Evolutionary conservation across 257 asterid species (phyloP).

Genomic region (Solanum chilense): DNA sequence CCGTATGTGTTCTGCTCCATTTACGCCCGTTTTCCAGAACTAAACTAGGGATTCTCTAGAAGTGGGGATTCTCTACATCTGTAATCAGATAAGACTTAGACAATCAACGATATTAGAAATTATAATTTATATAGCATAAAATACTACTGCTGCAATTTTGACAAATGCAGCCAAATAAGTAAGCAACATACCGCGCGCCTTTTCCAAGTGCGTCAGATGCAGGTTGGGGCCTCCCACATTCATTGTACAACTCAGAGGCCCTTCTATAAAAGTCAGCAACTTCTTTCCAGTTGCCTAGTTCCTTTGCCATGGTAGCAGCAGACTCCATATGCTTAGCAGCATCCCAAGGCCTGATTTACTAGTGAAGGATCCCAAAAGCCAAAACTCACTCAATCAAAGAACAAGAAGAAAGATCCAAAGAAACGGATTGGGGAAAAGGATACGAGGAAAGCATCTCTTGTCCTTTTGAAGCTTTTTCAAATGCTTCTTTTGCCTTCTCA

Average conservation of each 20-base stretch:
- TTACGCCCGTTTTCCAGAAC: neutral
- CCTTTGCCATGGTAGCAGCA: slow-evolving; percentile 83
- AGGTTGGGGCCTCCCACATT: slow-evolving; percentile 93
- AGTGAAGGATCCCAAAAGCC: slow-evolving; percentile 23
- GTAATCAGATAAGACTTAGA: neutral
- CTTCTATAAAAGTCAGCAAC: slow-evolving; percentile 83
- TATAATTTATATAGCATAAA: neutral
- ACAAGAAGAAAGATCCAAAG: neutral
- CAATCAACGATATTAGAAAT: neutral
- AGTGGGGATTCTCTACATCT: neutral
- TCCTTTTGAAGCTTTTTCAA: slow-evolving; percentile 94
- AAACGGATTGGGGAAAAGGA: slow-evolving; percentile 16
- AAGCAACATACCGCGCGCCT: slow-evolving; percentile 83
- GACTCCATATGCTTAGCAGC: slow-evolving; percentile 98
- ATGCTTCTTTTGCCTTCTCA: slow-evolving; percentile 84
- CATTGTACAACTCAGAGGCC: slow-evolving; percentile 72
- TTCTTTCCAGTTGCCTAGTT: slow-evolving; percentile 71
- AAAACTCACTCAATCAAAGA: neutral
- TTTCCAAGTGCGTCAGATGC: slow-evolving; percentile 96
- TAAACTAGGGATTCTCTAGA: neutral
- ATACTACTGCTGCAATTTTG: neutral
- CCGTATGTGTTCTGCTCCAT: neutral
- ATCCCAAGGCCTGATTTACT: slow-evolving; percentile 87
- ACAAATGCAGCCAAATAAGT: neutral
- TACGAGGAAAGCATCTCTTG: slow-evolving; percentile 96